phyloP scores from a whole-genome alignment of 306 rosid genomes.

The Malus sieversii region DNA sequence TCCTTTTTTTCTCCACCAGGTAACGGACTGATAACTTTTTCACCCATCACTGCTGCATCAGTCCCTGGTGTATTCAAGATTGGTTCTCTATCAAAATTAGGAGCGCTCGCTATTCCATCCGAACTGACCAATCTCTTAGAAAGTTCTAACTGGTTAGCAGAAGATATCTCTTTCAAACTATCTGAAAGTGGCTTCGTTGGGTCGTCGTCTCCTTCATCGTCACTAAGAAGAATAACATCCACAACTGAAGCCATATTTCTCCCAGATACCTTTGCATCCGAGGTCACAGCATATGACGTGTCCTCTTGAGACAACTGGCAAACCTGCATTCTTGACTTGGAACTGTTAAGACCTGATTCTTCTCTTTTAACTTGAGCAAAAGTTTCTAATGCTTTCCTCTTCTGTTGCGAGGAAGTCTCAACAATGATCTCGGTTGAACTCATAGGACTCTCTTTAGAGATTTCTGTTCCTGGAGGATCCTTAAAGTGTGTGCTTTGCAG shows the following conservation, averaged over 20 bases:
- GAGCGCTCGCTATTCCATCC: constrained; percentile 36
- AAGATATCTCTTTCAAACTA: constrained; percentile 27
- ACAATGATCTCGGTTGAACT: constrained; percentile 24
- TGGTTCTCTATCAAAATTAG: constrained; percentile 28
- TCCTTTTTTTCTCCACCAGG: constrained; percentile 26
- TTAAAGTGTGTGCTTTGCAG: constrained; percentile 24
- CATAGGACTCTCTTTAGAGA: constrained; percentile 24
- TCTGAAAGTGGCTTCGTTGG: constrained; percentile 32
- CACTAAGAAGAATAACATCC: constrained; percentile 66
- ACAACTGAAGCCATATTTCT: constrained; percentile 38
- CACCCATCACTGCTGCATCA: constrained; percentile 42
- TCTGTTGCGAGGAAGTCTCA: constrained; percentile 28
- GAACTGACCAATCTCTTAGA: constrained; percentile 28
- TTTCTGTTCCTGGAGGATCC: constrained; percentile 32
- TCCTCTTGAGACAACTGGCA: constrained; percentile 52
- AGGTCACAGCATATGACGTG: constrained; percentile 29
- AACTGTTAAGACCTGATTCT: constrained; percentile 26
- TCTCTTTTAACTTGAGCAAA: constrained; percentile 32
- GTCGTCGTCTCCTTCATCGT: constrained; percentile 66
- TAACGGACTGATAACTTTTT: constrained; percentile 23
- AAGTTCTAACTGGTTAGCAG: constrained; percentile 15
- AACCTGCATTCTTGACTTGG: constrained; percentile 26
- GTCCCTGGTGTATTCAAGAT: constrained; percentile 33
- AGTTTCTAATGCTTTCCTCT: constrained; percentile 27
- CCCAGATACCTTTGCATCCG: constrained; percentile 25